Conservation (phyloP, 2,329 filamentous ascomycete genomes). For the Pyrenophora seminiperda region DNA sequence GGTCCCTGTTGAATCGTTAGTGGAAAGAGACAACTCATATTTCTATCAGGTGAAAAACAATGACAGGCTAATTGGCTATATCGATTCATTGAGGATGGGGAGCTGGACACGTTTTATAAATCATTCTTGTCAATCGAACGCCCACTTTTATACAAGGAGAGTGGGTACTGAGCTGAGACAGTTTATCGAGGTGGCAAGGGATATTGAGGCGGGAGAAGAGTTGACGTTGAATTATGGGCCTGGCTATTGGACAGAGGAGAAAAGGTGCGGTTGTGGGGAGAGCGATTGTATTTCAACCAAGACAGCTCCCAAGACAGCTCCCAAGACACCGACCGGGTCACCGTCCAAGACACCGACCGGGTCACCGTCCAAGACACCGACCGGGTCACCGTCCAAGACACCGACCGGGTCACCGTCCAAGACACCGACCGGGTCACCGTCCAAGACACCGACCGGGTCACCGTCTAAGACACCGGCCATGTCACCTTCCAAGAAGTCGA, state of each 20-base stretch:
- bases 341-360: too few species aligned
- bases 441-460: too few species aligned
- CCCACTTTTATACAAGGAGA: not conserved
- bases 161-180: not conserved
- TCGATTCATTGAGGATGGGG: conserved; percentile 1
- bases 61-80: not conserved
- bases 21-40: too few species aligned
- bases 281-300: not conserved
- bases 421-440: too few species aligned
- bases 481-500: too few species aligned
- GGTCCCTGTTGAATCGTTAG: not conserved
- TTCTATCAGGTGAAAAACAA: too few species aligned
- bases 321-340: too few species aligned
- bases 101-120: conserved; percentile 7
- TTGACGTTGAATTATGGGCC: conserved; percentile 1
- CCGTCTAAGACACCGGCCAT: too few species aligned
- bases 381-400: too few species aligned
- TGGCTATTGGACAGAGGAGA: conserved; percentile 1
- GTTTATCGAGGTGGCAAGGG: not conserved
- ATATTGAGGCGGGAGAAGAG: not conserved
- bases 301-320: too few species aligned
- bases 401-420: too few species aligned
- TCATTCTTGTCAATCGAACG: conserved; percentile 2
- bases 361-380: too few species aligned
- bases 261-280: conserved; percentile 2